Evolutionary conservation across 805 yeast genomes (phyloP).

Genomic region (Hanseniaspora pseudoguilliermondii): DNA sequence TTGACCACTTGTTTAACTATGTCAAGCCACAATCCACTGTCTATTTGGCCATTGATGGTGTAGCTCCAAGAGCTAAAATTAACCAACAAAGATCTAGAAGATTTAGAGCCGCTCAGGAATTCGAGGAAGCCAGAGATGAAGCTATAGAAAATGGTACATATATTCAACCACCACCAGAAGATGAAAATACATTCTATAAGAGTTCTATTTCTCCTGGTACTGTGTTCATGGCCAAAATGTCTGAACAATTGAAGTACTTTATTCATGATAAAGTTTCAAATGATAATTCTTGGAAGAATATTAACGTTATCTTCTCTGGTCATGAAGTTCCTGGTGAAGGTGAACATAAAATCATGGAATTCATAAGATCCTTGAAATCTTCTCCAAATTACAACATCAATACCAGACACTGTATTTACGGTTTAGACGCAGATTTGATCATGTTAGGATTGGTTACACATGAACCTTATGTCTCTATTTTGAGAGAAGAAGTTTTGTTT

Average conservation of each 20-base stretch:
- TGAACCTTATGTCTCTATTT: conserved; percentile 87
- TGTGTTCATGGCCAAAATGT: conserved; percentile 83
- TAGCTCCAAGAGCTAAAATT: conserved; percentile 97
- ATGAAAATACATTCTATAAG: conserved; percentile 59
- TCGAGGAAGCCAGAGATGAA: conserved; percentile 62
- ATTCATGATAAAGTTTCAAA: conserved; percentile 77
- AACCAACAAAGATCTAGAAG: conserved; percentile 95
- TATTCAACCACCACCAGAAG: conserved; percentile 54
- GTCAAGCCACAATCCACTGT: conserved; percentile 77
- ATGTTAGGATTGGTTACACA: conserved; percentile 85
- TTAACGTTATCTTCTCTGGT: conserved; percentile 70
- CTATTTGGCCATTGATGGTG: conserved; percentile 97
- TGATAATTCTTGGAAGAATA: conserved; percentile 74
- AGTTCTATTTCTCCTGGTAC: conserved; percentile 95
- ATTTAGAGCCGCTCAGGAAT: conserved; percentile 86
- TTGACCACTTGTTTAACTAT: conserved; percentile 80
- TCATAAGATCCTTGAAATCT: conserved; percentile 67
- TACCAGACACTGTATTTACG: conserved; percentile 85
- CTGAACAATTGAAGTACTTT: conserved; percentile 70
- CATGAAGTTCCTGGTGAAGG: conserved; percentile 98
- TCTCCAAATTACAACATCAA: conserved; percentile 63
- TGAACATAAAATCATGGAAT: conserved; percentile 94
- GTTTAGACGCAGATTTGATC: conserved; percentile 90
- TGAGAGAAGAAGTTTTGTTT: conserved; percentile 91
- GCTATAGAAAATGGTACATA: conserved; percentile 63